These are phyloP conservation scores for Drechslerella dactyloides DNA, from an alignment of 2,329 filamentous ascomycete species.

Conservation along the genomic window DNA sequence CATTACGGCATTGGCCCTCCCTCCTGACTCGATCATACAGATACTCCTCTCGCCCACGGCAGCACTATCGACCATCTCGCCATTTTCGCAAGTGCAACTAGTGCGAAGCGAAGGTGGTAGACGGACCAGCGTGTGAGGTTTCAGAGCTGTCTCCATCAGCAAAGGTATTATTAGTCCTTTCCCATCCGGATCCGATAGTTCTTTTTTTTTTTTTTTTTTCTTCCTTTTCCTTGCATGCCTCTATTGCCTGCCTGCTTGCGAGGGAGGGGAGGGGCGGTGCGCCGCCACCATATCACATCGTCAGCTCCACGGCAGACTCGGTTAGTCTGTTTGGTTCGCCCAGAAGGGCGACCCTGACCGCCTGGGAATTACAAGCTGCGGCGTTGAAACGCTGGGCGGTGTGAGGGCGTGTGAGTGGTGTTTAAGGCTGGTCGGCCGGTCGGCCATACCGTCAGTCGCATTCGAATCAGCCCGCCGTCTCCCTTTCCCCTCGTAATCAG, in stretches of 20 bases:
- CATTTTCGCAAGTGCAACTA: conserved; percentile 1
- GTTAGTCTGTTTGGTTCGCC: conserved; percentile 31
- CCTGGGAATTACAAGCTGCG: conserved; percentile 23
- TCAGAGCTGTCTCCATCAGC: not conserved
- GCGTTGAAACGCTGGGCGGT: conserved; percentile 41
- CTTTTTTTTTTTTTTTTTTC: not conserved
- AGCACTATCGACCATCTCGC: not conserved
- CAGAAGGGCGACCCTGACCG: conserved; percentile 36
- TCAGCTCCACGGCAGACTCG: conserved; percentile 37
- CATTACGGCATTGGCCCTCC: conserved; percentile 34
- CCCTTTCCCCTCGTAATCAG: conserved; percentile 1
- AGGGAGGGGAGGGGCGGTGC: conserved; percentile 1
- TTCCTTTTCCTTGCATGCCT: too few relatives aligned
- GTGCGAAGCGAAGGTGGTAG: conserved; percentile 7
- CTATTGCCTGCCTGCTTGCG: too few relatives aligned
- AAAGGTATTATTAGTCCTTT: conserved; percentile 5
- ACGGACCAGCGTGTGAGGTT: conserved; percentile 1
- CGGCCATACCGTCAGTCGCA: conserved; percentile 42
- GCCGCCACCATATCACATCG: conserved; percentile 12
- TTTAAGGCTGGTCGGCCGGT: conserved; percentile 47
- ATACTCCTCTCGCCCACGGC: conserved; percentile 10
- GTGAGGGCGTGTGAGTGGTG: conserved; percentile 42
- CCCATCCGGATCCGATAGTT: not conserved
- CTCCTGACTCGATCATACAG: conserved; percentile 49
- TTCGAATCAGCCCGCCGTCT: conserved; percentile 34